Conservation (phyloP, 768 basidiomycete species). For the Mycena leptocephala region DNA sequence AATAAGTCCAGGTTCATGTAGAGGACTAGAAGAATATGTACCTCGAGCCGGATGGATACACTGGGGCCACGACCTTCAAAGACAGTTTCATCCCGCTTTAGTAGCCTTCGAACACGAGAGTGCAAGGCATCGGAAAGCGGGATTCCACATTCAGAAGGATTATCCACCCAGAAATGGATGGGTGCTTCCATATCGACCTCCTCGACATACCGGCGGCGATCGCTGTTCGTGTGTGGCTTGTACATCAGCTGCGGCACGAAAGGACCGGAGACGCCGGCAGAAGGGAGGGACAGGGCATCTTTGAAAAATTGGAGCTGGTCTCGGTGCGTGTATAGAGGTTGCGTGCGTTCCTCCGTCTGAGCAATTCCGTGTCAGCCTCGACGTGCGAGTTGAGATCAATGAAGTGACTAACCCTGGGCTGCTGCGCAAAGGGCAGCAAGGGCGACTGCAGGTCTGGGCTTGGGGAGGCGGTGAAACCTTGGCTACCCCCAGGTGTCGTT, state of each 20-base stretch:
- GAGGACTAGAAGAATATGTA: slow-evolving; percentile 45
- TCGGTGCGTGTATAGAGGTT: slow-evolving; percentile 55
- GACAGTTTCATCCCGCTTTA: slow-evolving; percentile 74
- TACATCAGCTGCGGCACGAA: slow-evolving; percentile 84
- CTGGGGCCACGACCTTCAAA: slow-evolving; percentile 84
- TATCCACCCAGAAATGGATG: slow-evolving; percentile 73
- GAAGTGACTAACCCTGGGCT: slow-evolving; percentile 28
- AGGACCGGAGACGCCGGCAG: slow-evolving; percentile 53
- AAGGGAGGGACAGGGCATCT: slow-evolving; percentile 56
- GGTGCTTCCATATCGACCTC: slow-evolving; percentile 77
- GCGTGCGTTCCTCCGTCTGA: slow-evolving; percentile 42
- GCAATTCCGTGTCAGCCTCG: slow-evolving; percentile 19
- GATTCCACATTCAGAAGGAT: slow-evolving; percentile 74
- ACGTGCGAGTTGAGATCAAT: slow-evolving; percentile 1
- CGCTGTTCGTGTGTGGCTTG: slow-evolving; percentile 84
- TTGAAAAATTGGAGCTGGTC: slow-evolving; percentile 64
- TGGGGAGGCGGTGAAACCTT: slow-evolving; percentile 30
- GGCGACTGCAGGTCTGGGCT: slow-evolving; percentile 31
- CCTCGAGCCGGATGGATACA: slow-evolving; percentile 86
- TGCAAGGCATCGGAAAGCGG: slow-evolving; percentile 75
- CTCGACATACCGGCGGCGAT: slow-evolving; percentile 83
- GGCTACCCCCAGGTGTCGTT: slow-evolving; percentile 31
- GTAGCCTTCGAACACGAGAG: slow-evolving; percentile 70
- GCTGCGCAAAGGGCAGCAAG: slow-evolving; percentile 17
- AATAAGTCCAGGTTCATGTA: slow-evolving; percentile 12